phyloP scores from a whole-genome alignment of 2,329 filamentous ascomycete species.

The Ceratocystis alfenasii region DNA sequence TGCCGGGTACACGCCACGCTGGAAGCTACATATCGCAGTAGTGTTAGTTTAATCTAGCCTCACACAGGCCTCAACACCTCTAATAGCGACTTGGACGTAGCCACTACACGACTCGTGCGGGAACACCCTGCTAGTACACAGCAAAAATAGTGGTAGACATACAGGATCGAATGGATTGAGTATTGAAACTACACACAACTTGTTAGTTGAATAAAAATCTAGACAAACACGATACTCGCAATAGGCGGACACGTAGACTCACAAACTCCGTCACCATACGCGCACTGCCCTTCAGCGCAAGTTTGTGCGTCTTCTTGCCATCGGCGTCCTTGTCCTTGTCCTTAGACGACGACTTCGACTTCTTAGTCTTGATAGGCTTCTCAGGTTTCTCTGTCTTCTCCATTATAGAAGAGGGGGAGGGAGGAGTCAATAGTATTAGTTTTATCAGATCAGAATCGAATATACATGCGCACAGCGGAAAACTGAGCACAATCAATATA shows the following conservation, averaged over 20 bases:
- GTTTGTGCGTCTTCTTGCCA: conserved; percentile 87
- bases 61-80: background rate
- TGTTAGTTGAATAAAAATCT: background rate
- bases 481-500: background rate
- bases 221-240: background rate
- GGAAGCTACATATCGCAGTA: conserved; percentile 50
- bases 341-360: conserved; percentile 16
- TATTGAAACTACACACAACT: conserved; percentile 64
- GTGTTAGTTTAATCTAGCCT: background rate
- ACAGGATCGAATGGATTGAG: conserved; percentile 94
- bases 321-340: conserved; percentile 39
- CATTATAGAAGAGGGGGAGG: background rate
- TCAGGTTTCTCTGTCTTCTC: conserved; percentile 14
- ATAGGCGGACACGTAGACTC: conserved; percentile 43
- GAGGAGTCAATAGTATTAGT: background rate
- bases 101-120: background rate
- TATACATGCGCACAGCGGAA: too few species aligned
- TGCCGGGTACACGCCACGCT: conserved; percentile 74
- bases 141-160: conserved; percentile 28
- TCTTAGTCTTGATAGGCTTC: conserved; percentile 19
- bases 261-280: conserved; percentile 94
- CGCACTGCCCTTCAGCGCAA: conserved; percentile 71
- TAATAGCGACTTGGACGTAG: background rate
- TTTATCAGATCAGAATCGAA: too few species aligned
- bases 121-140: background rate